Base-by-base conservation (phyloP, 768 basidiomycete species). In the Psilocybe cubensis region DNA sequence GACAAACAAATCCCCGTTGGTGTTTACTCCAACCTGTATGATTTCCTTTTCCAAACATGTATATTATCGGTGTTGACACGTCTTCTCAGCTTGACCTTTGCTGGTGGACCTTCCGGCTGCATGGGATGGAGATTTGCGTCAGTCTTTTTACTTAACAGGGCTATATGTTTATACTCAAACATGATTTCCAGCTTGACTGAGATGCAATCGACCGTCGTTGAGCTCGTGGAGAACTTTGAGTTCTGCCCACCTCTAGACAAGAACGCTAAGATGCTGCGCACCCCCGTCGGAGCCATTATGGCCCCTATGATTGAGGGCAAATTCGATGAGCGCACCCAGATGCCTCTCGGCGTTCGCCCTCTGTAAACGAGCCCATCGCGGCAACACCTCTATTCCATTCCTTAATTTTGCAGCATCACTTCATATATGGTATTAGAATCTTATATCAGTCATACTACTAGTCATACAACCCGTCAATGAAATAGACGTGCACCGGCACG, bases 111-210 rank as follows among this genome's bases (percentile, higher is more conserved):
- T 35, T 54, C 57, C 2, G 57, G 52, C n/a, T 58, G 57, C 46
- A 58, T 58, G 24, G 57, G 57, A 27, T 58, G 57, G 57, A 53
- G 52, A 49, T 58, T 58, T 25, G 57, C 52, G 57, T 58, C 8
- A 40, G 57, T 52, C 12, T n/a, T 35, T 48, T 18, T 20, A 6
- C 12, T 7, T 38, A 11, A 12, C 5, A 11, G n/a, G 4, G 46
- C 28, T 40, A 8, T 17, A 18, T 4, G 0, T 4, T 14, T 3
- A 1, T 38, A 3, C 35, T 17, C 4, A 38, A 14, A 11, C 5
- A 38, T 44, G 20, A 21, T 4, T n/a, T 5, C n/a, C 23, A 58
- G 57, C 9, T 42, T 58, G 9, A 54, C 57, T 14, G 52, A 58
- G 33, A 58, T 58, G 57, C 52, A 58, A 25, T 58, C 57, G 14